Base-by-base conservation (phyloP, 2,329 filamentous ascomycete species). In the Colletotrichum musae region DNA sequence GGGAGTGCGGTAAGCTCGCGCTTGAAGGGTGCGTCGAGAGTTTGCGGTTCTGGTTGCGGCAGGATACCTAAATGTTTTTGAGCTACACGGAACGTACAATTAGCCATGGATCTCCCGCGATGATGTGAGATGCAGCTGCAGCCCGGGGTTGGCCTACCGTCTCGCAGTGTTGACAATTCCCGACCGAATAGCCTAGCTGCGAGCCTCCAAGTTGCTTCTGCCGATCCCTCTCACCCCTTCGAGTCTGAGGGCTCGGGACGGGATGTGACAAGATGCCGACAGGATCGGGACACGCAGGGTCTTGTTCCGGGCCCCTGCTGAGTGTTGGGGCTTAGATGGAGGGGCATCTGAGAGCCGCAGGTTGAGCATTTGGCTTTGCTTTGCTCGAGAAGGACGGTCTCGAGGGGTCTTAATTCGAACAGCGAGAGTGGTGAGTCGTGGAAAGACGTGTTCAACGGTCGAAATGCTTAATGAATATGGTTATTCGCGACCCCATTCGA, bases 211-310 rank as follows among this genome's bases (percentile, higher is more conserved):
- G 32, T 36, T 26, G 13, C 21, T 13, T 26, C 48, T 21, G 48
- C 48, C 16, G 50, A 52, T 52, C 50, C 13, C 50, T 21, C 18
- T 21, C 50, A 52, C 15, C 24, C 24, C 3, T 52, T 9, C 24
- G 21, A 26, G 26, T 26, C 15, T 18, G 50, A 21, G 3, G 15
- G 18, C 24, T 52, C n/a, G 21, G 16, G 45, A 26, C 47, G 56
- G 67, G 51, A 43, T 36, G 10, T 58, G 67, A n/a, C 28, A 70
- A 67, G 56, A 70, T 21, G 18, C 67, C 62, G 56, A 70, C 28
- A 47, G 52, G 52, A 52, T 52, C 47, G 21, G 41, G 47, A 36
- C 32, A 39, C 60, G 60, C 60, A 68, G 65, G 65, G 59, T 39
- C 18, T 64, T 53, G 54, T 64, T 48, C 47, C 60, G 48, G 12